A percentile compares a stretch with the other conserved stretches of the same genome.
Conservation (phyloP, 2,329 filamentous ascomycete genomes). For the Aspergillus thermomutatus region DNA sequence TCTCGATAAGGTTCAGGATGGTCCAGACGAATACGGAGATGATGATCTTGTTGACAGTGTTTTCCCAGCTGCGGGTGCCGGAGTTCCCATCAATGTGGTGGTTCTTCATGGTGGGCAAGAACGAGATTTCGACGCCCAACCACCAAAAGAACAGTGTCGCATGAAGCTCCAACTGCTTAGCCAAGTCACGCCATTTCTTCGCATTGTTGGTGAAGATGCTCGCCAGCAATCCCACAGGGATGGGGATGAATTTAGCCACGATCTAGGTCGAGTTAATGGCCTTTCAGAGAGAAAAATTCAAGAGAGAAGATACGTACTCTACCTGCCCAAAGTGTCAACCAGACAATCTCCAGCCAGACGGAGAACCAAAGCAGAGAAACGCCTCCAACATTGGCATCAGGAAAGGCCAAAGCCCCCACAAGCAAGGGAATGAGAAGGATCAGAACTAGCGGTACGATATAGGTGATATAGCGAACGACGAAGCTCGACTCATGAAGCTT, state of each 20-base stretch:
- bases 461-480: conserved; percentile 66
- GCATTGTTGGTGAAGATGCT: conserved; percentile 79
- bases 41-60: conserved; percentile 78
- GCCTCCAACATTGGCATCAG: conserved; percentile 64
- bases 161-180: conserved; percentile 78
- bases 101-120: conserved; percentile 74
- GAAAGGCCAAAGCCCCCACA: conserved; percentile 59
- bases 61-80: conserved; percentile 65
- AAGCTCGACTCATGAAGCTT: conserved; percentile 63
- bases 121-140: conserved; percentile 80
- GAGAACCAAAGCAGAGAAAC: conserved; percentile 86
- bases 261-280: conserved; percentile 40
- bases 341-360: conserved; percentile 91
- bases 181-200: conserved; percentile 92
- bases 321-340: conserved; percentile 84
- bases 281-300: neutral
- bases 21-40: conserved; percentile 78
- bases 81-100: conserved; percentile 56
- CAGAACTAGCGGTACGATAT: conserved; percentile 63
- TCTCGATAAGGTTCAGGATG: conserved; percentile 80
- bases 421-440: conserved; percentile 67
- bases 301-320: conserved; percentile 38
- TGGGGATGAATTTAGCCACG: conserved; percentile 62
- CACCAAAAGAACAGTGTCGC: conserved; percentile 89
- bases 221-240: conserved; percentile 60